Evolutionary conservation across 2,329 filamentous ascomycete genomes (phyloP), one percentile per base, ranked within the genome.

Genomic region (Sporothrix mexicana): DNA sequence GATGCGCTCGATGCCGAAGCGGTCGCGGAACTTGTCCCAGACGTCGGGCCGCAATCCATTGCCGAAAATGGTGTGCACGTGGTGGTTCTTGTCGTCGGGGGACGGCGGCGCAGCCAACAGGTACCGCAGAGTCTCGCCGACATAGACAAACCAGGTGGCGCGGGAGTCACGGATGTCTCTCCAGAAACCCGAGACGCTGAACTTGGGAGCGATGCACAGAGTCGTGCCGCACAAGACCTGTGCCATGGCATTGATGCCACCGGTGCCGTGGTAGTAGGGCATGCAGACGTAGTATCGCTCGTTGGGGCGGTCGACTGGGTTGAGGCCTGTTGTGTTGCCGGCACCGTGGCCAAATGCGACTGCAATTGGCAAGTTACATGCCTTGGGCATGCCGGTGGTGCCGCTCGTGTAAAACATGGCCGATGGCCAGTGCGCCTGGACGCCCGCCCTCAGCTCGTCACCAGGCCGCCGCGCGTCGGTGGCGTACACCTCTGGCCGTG

Each of bases 221-320:
- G 89, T 90, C 10, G 83, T 80, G 12, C 85, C 85, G 9, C 78
- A 80, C 75, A 88, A 77, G 74, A 93, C 81, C 76, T 87, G 88
- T 4, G 81, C 81, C 69, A 91, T 85, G 45, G 86, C 84, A 6
- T 83, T 85, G 47, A 92, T 88, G 20, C 87, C 87, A 7, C 92
- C 92, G 0, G 92, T 94, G 15, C 91, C 92, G 79, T 95, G 92
- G 78, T 94, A 94, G 45, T 93, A 82, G 0, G 85, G 92, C 92
- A 94, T 94, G 80, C 91, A 92, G 78, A 90, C 87, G 78, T 94
- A 94, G 87, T 90, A 93, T 36, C 90, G 83, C 78, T 93, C 90
- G 66, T 79, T 75, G 74, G 83, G 74, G 72, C 77, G 73, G 30
- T 77, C 69, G 71, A 81, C 78, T 23, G 74, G 69, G 72, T 76